Percentiles rank a stretch among this genome's conserved stretches.
phyloP scores from a whole-genome alignment of 208 protist genomes.

The Giardia muris region DNA sequence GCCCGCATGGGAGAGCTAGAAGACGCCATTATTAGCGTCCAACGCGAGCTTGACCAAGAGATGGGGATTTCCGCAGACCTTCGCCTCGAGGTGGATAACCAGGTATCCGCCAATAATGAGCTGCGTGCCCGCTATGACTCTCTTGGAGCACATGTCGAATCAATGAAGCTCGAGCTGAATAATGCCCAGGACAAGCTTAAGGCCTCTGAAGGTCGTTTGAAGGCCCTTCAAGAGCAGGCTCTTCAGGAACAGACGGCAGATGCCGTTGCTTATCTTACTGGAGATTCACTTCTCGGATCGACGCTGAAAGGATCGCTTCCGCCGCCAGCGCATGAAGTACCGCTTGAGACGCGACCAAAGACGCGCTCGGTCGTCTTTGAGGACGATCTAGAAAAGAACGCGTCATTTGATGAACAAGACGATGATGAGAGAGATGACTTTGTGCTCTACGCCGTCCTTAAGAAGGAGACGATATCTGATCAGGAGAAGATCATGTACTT shows the following conservation, averaged over 20 bases:
- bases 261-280: too few relatives aligned
- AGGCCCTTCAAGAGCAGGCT: background rate
- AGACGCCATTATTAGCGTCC: background rate
- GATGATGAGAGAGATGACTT: too few relatives aligned
- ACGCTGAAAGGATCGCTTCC: too few relatives aligned
- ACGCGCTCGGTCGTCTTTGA: too few relatives aligned
- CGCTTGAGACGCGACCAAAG: too few relatives aligned
- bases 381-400: too few relatives aligned
- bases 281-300: too few relatives aligned
- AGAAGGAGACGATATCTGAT: background rate
- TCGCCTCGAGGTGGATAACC: background rate
- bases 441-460: background rate
- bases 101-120: background rate
- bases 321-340: too few relatives aligned
- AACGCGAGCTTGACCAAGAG: background rate
- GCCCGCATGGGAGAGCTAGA: background rate
- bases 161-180: background rate
- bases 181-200: background rate
- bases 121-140: background rate
- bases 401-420: too few relatives aligned
- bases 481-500: background rate
- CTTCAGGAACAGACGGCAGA: background rate
- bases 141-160: background rate
- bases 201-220: background rate
- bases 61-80: background rate